Percentiles rank a stretch among this genome's conserved stretches.
phyloP scores from a whole-genome alignment of 805 yeast species.

The Schwanniomyces occidentalis region DNA sequence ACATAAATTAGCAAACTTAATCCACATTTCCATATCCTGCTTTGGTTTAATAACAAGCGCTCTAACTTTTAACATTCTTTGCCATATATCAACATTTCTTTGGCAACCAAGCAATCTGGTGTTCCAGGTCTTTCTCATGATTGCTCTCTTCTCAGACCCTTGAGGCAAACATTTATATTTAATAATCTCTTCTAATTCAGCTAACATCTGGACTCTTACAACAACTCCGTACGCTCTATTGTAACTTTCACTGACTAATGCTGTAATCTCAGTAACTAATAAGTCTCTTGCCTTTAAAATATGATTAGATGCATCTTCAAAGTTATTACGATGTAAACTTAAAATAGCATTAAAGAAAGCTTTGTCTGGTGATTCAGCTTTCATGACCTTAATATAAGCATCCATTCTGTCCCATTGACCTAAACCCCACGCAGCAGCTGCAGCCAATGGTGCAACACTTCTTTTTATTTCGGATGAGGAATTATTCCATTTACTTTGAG shows the following conservation, averaged over 20 bases:
- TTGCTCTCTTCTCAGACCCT: slow-evolving; percentile 73
- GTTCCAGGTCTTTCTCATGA: slow-evolving; percentile 91
- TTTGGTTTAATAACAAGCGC: slow-evolving; percentile 92
- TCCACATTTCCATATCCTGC: slow-evolving; percentile 97
- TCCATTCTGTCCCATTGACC: slow-evolving; percentile 98
- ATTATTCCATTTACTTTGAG: slow-evolving; percentile 80
- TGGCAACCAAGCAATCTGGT: slow-evolving; percentile 91
- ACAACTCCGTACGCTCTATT: slow-evolving; percentile 96
- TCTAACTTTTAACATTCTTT: slow-evolving; percentile 87
- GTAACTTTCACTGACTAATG: slow-evolving; percentile 92
- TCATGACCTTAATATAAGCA: slow-evolving; percentile 85
- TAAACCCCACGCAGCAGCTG: slow-evolving; percentile 98
- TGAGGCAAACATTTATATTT: slow-evolving; percentile 83
- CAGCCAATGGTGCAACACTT: slow-evolving; percentile 93
- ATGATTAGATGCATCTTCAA: slow-evolving; percentile 75
- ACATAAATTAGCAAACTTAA: slow-evolving; percentile 93
- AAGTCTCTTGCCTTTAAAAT: slow-evolving; percentile 85
- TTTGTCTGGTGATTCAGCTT: slow-evolving; percentile 87
- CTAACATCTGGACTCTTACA: slow-evolving; percentile 94
- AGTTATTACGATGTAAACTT: slow-evolving; percentile 81
- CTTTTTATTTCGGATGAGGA: slow-evolving; percentile 73
- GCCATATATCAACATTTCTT: slow-evolving; percentile 98
- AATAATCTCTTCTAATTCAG: slow-evolving; percentile 94
- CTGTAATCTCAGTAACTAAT: slow-evolving; percentile 89
- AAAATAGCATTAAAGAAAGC: slow-evolving; percentile 93